A percentile compares a stretch with the other conserved stretches of the same genome.
These are phyloP conservation scores for Phialemoniopsis sp. DNA, from an alignment of 2,329 filamentous ascomycete genomes.

Conservation along the genomic window DNA sequence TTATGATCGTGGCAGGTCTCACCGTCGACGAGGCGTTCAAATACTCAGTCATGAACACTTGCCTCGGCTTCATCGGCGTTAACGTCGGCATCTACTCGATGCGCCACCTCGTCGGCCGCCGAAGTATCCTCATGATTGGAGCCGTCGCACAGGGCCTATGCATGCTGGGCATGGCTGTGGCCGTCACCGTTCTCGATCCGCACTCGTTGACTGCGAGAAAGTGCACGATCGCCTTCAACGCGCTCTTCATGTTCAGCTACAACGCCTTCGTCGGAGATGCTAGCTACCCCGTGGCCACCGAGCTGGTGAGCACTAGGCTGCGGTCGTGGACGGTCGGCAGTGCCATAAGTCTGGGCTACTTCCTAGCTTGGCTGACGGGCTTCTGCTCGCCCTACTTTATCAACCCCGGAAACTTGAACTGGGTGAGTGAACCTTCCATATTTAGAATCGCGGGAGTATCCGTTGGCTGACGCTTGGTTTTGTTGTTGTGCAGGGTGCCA, in stretches of 20 bases:
- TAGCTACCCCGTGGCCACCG: constrained; percentile 34
- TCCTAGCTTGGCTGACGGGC: constrained; percentile 37
- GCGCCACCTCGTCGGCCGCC: constrained; percentile 38
- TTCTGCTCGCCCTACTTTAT: constrained; percentile 44
- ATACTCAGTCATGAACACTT: constrained; percentile 45
- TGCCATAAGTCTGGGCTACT: constrained; percentile 41
- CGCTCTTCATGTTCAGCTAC: constrained; percentile 27
- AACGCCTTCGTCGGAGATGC: constrained; percentile 33
- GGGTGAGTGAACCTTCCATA: constrained; percentile 21
- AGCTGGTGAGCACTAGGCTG: constrained; percentile 37
- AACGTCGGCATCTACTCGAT: constrained; percentile 44
- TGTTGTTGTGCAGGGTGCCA: constrained; percentile 35
- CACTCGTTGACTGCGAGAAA: constrained; percentile 22
- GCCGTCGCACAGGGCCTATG: constrained; percentile 35
- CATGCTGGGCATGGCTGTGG: constrained; percentile 38
- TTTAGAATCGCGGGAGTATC: no score
- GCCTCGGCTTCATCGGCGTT: constrained; percentile 41
- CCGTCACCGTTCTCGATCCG: constrained; percentile 14
- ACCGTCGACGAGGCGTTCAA: constrained; percentile 38
- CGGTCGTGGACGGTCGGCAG: constrained; percentile 43
- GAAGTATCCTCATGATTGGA: constrained; percentile 42
- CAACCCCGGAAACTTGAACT: constrained; percentile 33
- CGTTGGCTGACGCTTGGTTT: no score
- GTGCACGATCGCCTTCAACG: constrained; percentile 27
- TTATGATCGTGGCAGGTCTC: constrained; percentile 35